Conservation (phyloP, 192 early-diverging fungal genomes). For the Phlyctochytrium planicorne region DNA sequence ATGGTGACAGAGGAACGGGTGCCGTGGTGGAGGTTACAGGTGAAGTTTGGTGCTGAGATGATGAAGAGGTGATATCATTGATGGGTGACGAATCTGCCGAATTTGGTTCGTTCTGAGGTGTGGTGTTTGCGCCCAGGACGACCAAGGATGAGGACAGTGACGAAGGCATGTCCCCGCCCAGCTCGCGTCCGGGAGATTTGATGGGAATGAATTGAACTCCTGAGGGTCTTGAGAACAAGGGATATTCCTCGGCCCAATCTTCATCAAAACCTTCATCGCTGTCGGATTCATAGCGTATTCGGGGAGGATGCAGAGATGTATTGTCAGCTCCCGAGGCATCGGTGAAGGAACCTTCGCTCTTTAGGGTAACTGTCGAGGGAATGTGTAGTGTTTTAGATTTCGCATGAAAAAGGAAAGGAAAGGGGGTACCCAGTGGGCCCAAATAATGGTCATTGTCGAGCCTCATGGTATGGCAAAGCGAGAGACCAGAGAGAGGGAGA, state of each 20-base stretch:
- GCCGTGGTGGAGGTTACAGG: not conserved
- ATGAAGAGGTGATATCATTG: no score
- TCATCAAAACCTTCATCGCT: conserved; percentile 19
- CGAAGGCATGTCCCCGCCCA: not conserved
- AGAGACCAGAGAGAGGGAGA: no score
- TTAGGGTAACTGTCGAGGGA: no score
- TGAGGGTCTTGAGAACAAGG: conserved; percentile 12
- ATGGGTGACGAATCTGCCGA: no score
- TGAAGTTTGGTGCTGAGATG: not conserved
- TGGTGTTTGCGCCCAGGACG: not conserved
- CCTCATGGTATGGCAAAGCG: no score
- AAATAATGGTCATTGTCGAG: no score
- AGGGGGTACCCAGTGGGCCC: no score
- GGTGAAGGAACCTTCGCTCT: no score
- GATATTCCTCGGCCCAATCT: conserved; percentile 15
- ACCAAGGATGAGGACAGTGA: not conserved
- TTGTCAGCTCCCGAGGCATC: no score
- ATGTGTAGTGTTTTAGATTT: no score
- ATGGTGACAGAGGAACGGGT: no score
- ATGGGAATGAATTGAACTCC: conserved; percentile 15
- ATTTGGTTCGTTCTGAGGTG: not conserved
- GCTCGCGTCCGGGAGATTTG: not conserved
- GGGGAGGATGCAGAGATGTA: not conserved
- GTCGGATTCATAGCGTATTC: not conserved
- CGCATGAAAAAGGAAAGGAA: no score